phyloP scores from a whole-genome alignment of 2,329 filamentous ascomycete species.

The Ophiocordyceps unilateralis region DNA sequence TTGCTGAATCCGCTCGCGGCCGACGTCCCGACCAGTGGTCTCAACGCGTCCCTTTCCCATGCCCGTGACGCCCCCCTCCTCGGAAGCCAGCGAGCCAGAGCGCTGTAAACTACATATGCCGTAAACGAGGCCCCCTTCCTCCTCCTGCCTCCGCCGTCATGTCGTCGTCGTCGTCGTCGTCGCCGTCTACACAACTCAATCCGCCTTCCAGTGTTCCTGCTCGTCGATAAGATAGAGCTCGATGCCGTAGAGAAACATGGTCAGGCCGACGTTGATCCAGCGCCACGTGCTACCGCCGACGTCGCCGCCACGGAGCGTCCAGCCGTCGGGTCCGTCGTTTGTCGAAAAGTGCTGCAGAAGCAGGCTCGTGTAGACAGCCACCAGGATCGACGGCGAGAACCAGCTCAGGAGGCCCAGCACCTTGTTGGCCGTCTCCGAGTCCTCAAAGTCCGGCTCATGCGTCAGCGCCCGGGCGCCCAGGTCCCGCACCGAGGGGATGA shows the following conservation, averaged over 20 bases:
- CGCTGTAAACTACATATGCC: too few relatives aligned
- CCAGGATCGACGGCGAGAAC: conserved; percentile 87
- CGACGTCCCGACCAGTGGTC: neutral
- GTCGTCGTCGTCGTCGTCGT: neutral
- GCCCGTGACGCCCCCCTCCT: neutral
- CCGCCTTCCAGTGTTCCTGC: conserved; percentile 88
- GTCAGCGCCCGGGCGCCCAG: conserved; percentile 69
- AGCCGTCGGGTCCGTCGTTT: conserved; percentile 53
- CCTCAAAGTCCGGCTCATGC: conserved; percentile 71
- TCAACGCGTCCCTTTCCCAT: neutral
- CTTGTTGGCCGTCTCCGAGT: conserved; percentile 65
- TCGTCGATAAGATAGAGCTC: conserved; percentile 79
- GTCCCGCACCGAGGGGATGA: conserved; percentile 85
- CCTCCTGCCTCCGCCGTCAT: too few relatives aligned
- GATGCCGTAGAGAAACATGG: conserved; percentile 77
- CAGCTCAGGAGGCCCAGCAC: conserved; percentile 73
- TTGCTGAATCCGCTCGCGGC: neutral
- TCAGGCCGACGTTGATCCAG: conserved; percentile 82
- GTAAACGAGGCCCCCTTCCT: too few relatives aligned
- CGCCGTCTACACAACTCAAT: conserved; percentile 32
- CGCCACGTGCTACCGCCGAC: conserved; percentile 71
- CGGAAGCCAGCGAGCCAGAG: too few relatives aligned
- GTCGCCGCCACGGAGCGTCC: conserved; percentile 72
- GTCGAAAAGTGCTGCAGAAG: conserved; percentile 90
- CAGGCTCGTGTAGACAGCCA: conserved; percentile 90